Evolutionary conservation across 306 rosid species (phyloP).

Genomic region (Crotalaria pallida): DNA sequence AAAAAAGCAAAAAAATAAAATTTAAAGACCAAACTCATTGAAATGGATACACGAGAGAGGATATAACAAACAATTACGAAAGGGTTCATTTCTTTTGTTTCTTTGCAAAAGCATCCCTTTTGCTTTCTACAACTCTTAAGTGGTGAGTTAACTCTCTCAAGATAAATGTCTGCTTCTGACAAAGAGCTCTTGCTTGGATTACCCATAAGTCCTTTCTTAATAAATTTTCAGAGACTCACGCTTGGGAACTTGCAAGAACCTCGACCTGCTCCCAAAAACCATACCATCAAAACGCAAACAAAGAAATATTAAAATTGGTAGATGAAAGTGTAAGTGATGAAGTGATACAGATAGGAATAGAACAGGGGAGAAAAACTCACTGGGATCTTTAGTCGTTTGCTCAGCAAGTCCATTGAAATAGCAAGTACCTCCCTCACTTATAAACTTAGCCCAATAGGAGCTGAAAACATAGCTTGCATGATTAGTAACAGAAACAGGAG

Average conservation of each 20-base stretch:
- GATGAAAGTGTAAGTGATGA: neutral
- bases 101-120: neutral
- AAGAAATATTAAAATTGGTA: neutral
- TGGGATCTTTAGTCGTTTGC: slow-evolving; percentile 38
- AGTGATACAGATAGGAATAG: neutral
- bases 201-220: too few species aligned
- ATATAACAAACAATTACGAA: too few species aligned
- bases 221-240: slow-evolving; percentile 15
- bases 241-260: slow-evolving; percentile 42
- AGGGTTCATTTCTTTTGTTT: too few species aligned
- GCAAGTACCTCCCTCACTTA: slow-evolving; percentile 40
- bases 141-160: neutral
- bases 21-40: too few species aligned
- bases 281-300: neutral
- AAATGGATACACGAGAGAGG: too few species aligned
- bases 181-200: too few species aligned
- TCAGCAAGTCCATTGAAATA: slow-evolving; percentile 47
- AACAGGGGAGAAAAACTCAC: slow-evolving; percentile 35
- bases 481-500: slow-evolving; percentile 24
- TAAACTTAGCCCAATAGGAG: slow-evolving; percentile 42
- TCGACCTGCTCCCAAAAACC: slow-evolving; percentile 25
- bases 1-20: too few species aligned
- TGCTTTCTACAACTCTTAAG: neutral
- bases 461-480: slow-evolving; percentile 57
- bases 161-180: neutral